Conservation (phyloP, 345 rosid genomes). For the Noccaea caerulescens region DNA sequence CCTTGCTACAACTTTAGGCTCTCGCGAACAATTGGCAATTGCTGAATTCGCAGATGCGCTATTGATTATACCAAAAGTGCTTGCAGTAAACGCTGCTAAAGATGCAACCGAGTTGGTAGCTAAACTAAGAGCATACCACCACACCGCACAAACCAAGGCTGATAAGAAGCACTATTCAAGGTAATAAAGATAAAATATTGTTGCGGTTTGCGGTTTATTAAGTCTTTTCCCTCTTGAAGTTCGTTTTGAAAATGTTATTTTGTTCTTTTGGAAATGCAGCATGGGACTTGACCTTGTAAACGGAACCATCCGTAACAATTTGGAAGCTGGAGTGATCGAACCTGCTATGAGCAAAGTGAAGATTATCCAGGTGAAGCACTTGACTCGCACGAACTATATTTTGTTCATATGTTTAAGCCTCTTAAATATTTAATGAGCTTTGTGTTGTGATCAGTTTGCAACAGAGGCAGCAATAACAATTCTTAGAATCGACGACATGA, state of each 20-base stretch:
- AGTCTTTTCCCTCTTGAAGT: constrained; percentile 1
- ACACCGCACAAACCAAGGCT: constrained; percentile 92
- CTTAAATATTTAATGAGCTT: constrained; percentile 14
- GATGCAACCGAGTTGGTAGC: constrained; percentile 97
- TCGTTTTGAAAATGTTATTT: constrained; percentile 7
- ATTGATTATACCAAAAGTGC: constrained; percentile 90
- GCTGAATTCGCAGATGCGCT: constrained; percentile 96
- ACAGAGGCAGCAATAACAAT: constrained; percentile 99
- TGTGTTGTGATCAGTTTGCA: constrained; percentile 60
- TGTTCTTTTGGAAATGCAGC: constrained; percentile 52
- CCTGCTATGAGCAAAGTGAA: constrained; percentile 99
- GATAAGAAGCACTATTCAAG: constrained; percentile 90
- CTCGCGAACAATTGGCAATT: constrained; percentile 91
- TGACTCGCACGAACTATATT: background rate
- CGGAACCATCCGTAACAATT: constrained; percentile 82
- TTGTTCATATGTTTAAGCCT: background rate
- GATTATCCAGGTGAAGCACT: constrained; percentile 79
- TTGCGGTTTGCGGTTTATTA: background rate
- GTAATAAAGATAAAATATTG: constrained; percentile 41
- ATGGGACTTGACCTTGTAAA: constrained; percentile 93
- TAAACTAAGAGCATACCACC: constrained; percentile 92
- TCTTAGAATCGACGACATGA: constrained; percentile 97
- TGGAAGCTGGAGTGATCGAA: constrained; percentile 98
- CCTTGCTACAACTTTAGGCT: constrained; percentile 91
- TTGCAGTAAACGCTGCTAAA: constrained; percentile 96